Base-by-base conservation (phyloP, 2,329 filamentous ascomycete genomes). In the Arthrobotrys pseudoclavata region DNA sequence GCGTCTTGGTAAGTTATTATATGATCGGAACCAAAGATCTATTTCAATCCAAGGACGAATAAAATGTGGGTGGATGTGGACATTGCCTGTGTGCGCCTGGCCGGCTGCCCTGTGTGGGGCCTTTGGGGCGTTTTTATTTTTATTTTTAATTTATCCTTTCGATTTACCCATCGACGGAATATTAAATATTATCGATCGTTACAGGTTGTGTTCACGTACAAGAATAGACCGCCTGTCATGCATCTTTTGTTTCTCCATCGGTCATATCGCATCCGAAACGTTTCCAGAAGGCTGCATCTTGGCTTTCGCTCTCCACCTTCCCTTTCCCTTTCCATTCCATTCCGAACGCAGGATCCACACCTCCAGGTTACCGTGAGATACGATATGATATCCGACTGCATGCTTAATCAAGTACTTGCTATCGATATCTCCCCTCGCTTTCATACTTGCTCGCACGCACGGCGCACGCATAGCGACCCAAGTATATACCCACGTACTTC, bases 281-380 rank as follows among this genome's bases (percentile, higher is more conserved):
- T 67, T 74, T 74, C 62, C 64, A 74, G 69, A 74, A 74, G 61
- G 24, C 69, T 31, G 42, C 40, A 37, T 45, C 67, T 63, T 70
- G 55, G 60, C 37, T 37, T 71, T 71, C 68, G 29, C 68, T 26
- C 20, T 71, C n/a, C 68, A 64, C 68, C 57, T 64, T 64, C 68
- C 57, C 20, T 31, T 53, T 64, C 67, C 26, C 26, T 40, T 40
- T 40, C 18, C 20, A 40, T 40, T 13, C 18, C 31, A 6, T 40
- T 15, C 31, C 53, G n/a, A n/a, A n/a, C n/a, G n/a, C n/a, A n/a
- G n/a, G n/a, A n/a, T n/a, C n/a, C n/a, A n/a, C n/a, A n/a, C n/a
- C n/a, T n/a, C n/a, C n/a, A n/a, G n/a, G n/a, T n/a, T n/a, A n/a
- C n/a, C n/a, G n/a, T n/a, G n/a, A n/a, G n/a, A n/a, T n/a, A n/a